Percentiles rank a stretch among this genome's conserved stretches.
Evolutionary conservation across 106 monocot species (phyloP).

Genomic region (Narthecium ossifragum): DNA sequence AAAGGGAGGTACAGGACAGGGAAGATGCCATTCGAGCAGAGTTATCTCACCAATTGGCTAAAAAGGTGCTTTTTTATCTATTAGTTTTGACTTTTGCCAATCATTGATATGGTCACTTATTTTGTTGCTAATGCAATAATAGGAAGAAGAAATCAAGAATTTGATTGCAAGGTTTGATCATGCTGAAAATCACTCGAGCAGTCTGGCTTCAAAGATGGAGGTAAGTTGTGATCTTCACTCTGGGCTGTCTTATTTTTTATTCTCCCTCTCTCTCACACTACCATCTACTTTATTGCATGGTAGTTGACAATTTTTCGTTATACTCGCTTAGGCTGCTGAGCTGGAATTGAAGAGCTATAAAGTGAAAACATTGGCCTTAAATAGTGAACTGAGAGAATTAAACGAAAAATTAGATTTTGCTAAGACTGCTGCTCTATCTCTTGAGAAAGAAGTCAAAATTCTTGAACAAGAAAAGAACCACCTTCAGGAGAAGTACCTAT

Average conservation of each 20-base stretch:
- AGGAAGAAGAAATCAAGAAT: slow-evolving; percentile 82
- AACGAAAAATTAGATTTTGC: slow-evolving; percentile 43
- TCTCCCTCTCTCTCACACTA: no score
- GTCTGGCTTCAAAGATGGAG: slow-evolving; percentile 48
- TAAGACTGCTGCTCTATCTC: slow-evolving; percentile 39
- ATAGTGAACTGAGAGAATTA: slow-evolving; percentile 43
- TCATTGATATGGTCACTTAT: neutral
- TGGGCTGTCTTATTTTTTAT: no score
- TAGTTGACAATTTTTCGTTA: no score
- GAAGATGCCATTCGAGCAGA: slow-evolving; percentile 73
- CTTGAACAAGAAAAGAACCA: slow-evolving; percentile 89
- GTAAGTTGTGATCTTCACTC: slow-evolving; percentile 14
- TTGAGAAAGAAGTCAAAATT: slow-evolving; percentile 62
- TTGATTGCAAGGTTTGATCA: slow-evolving; percentile 50
- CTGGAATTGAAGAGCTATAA: slow-evolving; percentile 52
- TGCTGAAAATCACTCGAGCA: slow-evolving; percentile 41
- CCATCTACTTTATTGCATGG: no score
- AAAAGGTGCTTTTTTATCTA: neutral
- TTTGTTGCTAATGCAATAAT: slow-evolving; percentile 2
- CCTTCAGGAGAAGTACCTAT: slow-evolving; percentile 72
- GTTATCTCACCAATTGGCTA: neutral
- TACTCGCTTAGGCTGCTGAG: slow-evolving; percentile 49
- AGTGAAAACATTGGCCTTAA: slow-evolving; percentile 45
- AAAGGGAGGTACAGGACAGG: slow-evolving; percentile 69
- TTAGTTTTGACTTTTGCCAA: neutral